These are phyloP conservation scores for Casuarina cunninghamiana DNA, from an alignment of 306 rosid genomes.

Conservation along the genomic window DNA sequence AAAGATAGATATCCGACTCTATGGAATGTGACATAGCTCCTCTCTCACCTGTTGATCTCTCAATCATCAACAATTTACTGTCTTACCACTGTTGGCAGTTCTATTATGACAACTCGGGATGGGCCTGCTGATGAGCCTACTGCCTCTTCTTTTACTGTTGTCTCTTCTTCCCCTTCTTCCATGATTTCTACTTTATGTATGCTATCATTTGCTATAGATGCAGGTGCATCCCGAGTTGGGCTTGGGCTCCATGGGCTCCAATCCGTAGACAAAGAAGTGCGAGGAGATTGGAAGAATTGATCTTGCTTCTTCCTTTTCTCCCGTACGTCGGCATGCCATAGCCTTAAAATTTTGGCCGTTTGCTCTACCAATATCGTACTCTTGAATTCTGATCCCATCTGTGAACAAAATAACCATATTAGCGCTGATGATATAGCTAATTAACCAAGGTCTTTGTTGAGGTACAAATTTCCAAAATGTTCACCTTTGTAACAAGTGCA, in stretches of 20 bases:
- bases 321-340: slow-evolving; percentile 41
- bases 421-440: neutral
- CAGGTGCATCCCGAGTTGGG: neutral
- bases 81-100: neutral
- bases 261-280: slow-evolving; percentile 24
- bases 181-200: slow-evolving; percentile 5
- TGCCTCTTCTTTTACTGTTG: neutral
- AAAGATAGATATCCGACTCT: neutral
- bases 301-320: slow-evolving; percentile 30
- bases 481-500: slow-evolving; percentile 48
- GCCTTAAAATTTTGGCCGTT: slow-evolving; percentile 26
- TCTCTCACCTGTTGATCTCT: neutral
- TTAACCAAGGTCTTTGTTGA: too few relatives aligned
- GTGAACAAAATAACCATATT: neutral
- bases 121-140: neutral
- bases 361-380: slow-evolving; percentile 37
- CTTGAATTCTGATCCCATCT: slow-evolving; percentile 49
- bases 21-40: neutral
- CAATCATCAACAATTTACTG: neutral
- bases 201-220: slow-evolving; percentile 15
- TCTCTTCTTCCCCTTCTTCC: slow-evolving; percentile 1
- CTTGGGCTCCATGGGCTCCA: slow-evolving; percentile 28
- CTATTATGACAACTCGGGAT: neutral
- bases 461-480: neutral
- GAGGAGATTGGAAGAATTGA: slow-evolving; percentile 3